These are phyloP conservation scores for Dothistroma pini DNA, from an alignment of 2,329 filamentous ascomycete species.

Conservation along the genomic window DNA sequence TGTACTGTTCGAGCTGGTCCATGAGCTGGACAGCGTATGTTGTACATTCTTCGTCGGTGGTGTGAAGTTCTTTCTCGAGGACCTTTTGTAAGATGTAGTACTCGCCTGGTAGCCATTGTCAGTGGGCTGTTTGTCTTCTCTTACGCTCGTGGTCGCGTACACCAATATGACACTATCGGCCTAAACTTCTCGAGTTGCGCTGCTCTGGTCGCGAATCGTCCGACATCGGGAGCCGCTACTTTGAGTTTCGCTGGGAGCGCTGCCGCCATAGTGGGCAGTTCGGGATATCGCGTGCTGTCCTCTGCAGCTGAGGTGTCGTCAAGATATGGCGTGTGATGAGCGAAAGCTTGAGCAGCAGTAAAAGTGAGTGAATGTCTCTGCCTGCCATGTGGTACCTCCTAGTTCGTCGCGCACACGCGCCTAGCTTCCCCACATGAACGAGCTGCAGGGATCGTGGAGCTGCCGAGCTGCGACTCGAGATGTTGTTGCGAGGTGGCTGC, in stretches of 20 bases:
- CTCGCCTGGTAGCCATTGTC: constrained; percentile 56
- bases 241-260: constrained; percentile 69
- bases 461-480: not conserved
- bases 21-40: constrained; percentile 79
- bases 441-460: not conserved
- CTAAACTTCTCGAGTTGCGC: constrained; percentile 79
- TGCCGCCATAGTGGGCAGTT: constrained; percentile 59
- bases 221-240: constrained; percentile 65
- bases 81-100: constrained; percentile 95
- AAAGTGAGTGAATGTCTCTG: constrained; percentile 8
- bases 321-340: not conserved
- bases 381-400: not conserved
- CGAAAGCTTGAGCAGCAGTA: not conserved
- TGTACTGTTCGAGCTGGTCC: constrained; percentile 84
- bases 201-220: constrained; percentile 77
- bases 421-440: not conserved
- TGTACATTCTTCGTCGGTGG: constrained; percentile 70
- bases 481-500: not conserved
- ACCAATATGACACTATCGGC: constrained; percentile 92
- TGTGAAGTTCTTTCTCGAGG: constrained; percentile 74
- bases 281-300: not conserved
- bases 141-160: constrained; percentile 52
- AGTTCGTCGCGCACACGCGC: not conserved
- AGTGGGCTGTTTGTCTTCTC: constrained; percentile 16
- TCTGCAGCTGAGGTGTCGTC: not conserved